Evolutionary conservation across 176 grass and related monocot genomes (phyloP).

Genomic region (Oryza coarctata): DNA sequence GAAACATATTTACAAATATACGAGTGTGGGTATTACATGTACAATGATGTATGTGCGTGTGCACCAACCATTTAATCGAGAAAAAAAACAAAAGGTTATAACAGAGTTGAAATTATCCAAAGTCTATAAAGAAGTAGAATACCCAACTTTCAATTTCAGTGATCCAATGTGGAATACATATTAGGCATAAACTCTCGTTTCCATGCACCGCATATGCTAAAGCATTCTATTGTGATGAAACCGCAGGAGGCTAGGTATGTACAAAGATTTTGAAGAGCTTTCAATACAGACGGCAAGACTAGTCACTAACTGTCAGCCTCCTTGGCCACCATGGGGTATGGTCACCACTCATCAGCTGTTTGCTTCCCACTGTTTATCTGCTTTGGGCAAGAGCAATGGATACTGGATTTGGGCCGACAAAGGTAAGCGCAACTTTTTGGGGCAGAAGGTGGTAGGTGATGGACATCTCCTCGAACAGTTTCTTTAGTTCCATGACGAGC

Average conservation of each 20-base stretch:
- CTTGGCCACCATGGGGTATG: not conserved
- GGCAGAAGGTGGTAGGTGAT: conserved; percentile 67
- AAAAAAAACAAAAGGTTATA: too few relatives aligned
- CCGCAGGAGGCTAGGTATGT: not conserved
- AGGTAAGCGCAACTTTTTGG: conserved; percentile 71
- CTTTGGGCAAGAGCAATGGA: conserved; percentile 43
- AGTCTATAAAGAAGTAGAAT: not conserved
- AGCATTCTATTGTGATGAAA: not conserved
- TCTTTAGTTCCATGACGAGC: conserved; percentile 82
- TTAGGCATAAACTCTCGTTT: not conserved
- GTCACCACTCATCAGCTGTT: conserved; percentile 3
- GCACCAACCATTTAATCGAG: too few relatives aligned
- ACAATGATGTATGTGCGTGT: too few relatives aligned
- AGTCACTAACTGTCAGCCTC: not conserved
- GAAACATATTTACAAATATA: too few relatives aligned
- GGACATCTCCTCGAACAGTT: conserved; percentile 78
- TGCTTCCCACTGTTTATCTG: conserved; percentile 27
- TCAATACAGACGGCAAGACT: not conserved
- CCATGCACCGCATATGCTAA: not conserved
- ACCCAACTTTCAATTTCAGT: not conserved
- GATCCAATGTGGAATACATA: not conserved
- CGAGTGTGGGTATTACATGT: too few relatives aligned
- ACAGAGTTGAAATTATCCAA: not conserved
- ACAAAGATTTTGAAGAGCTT: not conserved
- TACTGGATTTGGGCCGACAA: conserved; percentile 44